A percentile compares a stretch with the other conserved stretches of the same genome.
These are phyloP conservation scores for Diutina rugosa DNA, from an alignment of 1,139 yeast genomes.

Conservation along the genomic window DNA sequence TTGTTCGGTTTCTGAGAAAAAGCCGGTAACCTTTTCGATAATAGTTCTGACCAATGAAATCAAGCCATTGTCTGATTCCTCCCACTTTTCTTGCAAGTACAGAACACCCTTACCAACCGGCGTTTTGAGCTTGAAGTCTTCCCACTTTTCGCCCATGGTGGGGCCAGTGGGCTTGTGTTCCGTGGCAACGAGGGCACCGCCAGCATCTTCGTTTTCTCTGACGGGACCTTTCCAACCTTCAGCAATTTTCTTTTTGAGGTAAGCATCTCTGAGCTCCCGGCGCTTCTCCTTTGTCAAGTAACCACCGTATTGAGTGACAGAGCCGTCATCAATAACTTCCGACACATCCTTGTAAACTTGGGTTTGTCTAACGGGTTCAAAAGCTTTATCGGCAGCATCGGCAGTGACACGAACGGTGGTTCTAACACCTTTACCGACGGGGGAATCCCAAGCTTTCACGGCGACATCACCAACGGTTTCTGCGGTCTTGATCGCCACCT, in stretches of 20 bases:
- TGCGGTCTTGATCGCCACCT: conserved; percentile 82
- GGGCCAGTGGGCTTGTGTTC: conserved; percentile 68
- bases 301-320: conserved; percentile 84
- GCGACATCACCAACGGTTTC: conserved; percentile 88
- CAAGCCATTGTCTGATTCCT: conserved; percentile 90
- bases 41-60: conserved; percentile 72
- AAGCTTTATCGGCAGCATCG: conserved; percentile 69
- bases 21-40: conserved; percentile 68
- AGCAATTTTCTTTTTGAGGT: conserved; percentile 31
- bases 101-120: conserved; percentile 56
- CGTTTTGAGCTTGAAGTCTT: conserved; percentile 53
- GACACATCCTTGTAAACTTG: conserved; percentile 80
- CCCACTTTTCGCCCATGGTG: conserved; percentile 56
- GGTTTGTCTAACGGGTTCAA: conserved; percentile 91
- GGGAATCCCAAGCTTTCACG: conserved; percentile 91
- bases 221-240: conserved; percentile 27
- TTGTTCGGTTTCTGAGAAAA: conserved; percentile 92
- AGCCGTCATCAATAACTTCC: conserved; percentile 85
- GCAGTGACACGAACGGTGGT: conserved; percentile 72
- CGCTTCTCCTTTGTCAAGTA: conserved; percentile 81
- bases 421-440: conserved; percentile 81
- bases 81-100: conserved; percentile 64
- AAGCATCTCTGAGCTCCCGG: conserved; percentile 58
- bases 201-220: conserved; percentile 77
- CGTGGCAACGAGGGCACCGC: conserved; percentile 70